Percentiles rank a stretch among this genome's conserved stretches.
Conservation (phyloP, 805 yeast species). For the Candida sphagnicola region DNA sequence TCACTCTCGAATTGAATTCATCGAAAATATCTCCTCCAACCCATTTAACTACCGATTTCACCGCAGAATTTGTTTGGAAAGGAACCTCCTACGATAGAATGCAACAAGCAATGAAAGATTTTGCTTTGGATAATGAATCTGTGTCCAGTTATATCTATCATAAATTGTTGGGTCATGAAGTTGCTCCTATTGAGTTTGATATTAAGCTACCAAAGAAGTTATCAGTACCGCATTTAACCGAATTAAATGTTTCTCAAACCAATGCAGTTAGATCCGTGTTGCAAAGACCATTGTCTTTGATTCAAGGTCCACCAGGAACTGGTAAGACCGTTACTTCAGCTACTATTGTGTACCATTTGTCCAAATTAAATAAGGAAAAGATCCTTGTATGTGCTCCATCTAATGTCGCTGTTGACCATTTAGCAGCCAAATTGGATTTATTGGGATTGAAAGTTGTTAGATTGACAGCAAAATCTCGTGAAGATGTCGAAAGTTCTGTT, state of each 20-base stretch:
- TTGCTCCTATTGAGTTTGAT: constrained; percentile 58
- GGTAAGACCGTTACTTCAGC: constrained; percentile 95
- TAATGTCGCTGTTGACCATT: constrained; percentile 90
- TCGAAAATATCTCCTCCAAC: constrained; percentile 49
- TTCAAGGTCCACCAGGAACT: constrained; percentile 84
- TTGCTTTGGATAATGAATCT: constrained; percentile 67
- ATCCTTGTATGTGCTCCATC: constrained; percentile 93
- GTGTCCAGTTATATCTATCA: constrained; percentile 74
- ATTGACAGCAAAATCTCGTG: constrained; percentile 71
- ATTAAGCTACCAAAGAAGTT: constrained; percentile 57
- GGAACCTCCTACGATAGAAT: constrained; percentile 78
- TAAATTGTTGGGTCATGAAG: constrained; percentile 76
- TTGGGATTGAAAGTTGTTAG: constrained; percentile 78
- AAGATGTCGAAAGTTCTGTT: constrained; percentile 70
- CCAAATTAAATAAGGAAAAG: constrained; percentile 55
- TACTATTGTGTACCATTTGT: constrained; percentile 74
- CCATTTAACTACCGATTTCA: constrained; percentile 58
- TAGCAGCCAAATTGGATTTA: constrained; percentile 66
- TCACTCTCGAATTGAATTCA: constrained; percentile 63
- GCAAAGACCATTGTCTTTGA: constrained; percentile 69
- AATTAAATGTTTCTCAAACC: constrained; percentile 72
- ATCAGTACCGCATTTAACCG: constrained; percentile 63
- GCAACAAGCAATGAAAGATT: constrained; percentile 69
- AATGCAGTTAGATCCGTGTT: constrained; percentile 71
- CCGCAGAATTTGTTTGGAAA: constrained; percentile 88